Conservation (phyloP, 1,139 yeast genomes). For the Candida labiduridarum region DNA sequence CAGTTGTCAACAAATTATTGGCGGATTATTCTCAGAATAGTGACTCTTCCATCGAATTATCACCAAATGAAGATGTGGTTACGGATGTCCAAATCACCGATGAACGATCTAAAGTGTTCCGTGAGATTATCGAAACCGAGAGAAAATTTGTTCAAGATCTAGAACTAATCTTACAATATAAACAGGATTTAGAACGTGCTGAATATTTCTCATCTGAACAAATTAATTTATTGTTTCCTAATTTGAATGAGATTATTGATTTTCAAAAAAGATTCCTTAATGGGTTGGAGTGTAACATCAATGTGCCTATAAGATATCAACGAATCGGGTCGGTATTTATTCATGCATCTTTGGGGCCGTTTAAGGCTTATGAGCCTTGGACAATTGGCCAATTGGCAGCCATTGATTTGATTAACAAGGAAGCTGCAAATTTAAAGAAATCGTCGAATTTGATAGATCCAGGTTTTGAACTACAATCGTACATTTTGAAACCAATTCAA, state of each 20-base stretch:
- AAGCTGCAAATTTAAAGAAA: slow-evolving; percentile 56
- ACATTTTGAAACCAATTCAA: slow-evolving; percentile 91
- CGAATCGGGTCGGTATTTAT: slow-evolving; percentile 86
- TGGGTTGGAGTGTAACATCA: slow-evolving; percentile 86
- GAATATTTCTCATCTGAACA: slow-evolving; percentile 79
- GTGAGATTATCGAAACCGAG: slow-evolving; percentile 86
- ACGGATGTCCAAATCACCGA: slow-evolving; percentile 42
- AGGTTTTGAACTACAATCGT: slow-evolving; percentile 86
- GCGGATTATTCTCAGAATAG: slow-evolving; percentile 3
- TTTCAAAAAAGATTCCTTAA: slow-evolving; percentile 88
- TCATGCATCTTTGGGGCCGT: slow-evolving; percentile 76
- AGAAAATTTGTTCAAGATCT: slow-evolving; percentile 90
- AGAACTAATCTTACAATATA: slow-evolving; percentile 70
- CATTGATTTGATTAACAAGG: slow-evolving; percentile 72
- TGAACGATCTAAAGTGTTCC: slow-evolving; percentile 74
- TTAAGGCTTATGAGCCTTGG: slow-evolving; percentile 90
- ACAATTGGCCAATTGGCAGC: slow-evolving; percentile 85
- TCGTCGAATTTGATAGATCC: slow-evolving; percentile 73
- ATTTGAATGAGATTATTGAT: slow-evolving; percentile 79
- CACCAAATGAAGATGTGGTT: slow-evolving; percentile 17
- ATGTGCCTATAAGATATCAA: slow-evolving; percentile 74
- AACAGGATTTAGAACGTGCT: slow-evolving; percentile 62
- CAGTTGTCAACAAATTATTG: slow-evolving; percentile 63
- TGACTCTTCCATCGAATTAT: slow-evolving; percentile 2
- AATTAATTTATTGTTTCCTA: slow-evolving; percentile 84